Conservation (phyloP, 108 stramenopile species). For the Nitzschia putrida region DNA sequence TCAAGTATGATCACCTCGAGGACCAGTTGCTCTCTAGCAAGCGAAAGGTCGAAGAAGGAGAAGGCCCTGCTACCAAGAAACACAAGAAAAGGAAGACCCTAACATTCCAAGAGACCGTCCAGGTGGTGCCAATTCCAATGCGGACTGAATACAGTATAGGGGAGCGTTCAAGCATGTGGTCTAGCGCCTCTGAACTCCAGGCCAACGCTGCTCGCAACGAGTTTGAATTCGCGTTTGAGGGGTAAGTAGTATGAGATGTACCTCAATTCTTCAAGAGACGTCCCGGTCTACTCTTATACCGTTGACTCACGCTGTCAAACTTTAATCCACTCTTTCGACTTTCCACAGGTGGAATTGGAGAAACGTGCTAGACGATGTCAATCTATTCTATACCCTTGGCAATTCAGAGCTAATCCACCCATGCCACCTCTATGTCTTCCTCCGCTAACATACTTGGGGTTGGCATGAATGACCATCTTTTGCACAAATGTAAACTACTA, state of each 20-base stretch:
- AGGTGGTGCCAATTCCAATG: conserved; percentile 73
- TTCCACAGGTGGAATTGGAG: conserved; percentile 63
- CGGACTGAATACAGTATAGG: conserved; percentile 66
- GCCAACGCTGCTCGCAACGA: conserved; percentile 68
- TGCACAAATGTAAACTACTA: neutral
- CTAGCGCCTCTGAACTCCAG: conserved; percentile 56
- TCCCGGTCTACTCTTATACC: neutral
- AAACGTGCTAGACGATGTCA: conserved; percentile 67
- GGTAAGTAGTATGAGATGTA: conserved; percentile 39
- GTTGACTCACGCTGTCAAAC: neutral
- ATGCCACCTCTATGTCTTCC: conserved; percentile 47
- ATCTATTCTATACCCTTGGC: conserved; percentile 52
- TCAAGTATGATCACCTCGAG: conserved; percentile 14
- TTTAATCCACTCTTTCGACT: conserved; percentile 2
- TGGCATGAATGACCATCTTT: neutral
- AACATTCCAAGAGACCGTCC: conserved; percentile 53
- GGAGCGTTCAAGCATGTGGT: conserved; percentile 60
- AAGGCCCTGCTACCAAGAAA: neutral
- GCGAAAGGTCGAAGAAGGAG: neutral
- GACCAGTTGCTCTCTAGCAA: conserved; percentile 7
- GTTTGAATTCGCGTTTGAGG: conserved; percentile 74
- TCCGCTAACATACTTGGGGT: neutral
- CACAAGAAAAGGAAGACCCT: conserved; percentile 24
- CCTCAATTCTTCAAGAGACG: neutral
- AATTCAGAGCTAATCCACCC: conserved; percentile 75